Percentiles rank a stretch among this genome's conserved stretches.
These are phyloP conservation scores for Elasticomyces elasticus DNA, from an alignment of 495 filamentous ascomycete genomes.

Conservation along the genomic window DNA sequence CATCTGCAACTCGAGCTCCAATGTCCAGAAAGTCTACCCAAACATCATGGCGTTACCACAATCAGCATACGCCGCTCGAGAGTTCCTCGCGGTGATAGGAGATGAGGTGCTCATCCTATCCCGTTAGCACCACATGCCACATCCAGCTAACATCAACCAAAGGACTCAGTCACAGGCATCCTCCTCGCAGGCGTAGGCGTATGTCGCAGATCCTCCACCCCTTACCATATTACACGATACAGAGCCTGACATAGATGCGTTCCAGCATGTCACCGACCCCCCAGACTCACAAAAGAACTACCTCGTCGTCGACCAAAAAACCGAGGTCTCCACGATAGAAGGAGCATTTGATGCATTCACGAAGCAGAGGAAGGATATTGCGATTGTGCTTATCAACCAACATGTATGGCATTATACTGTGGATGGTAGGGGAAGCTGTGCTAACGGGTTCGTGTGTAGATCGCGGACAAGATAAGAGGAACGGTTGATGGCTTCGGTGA, in stretches of 20 bases:
- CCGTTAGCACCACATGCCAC: conserved; percentile 21
- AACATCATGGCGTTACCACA: conserved; percentile 40
- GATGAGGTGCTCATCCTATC: conserved; percentile 71
- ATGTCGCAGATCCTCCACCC: conserved; percentile 38
- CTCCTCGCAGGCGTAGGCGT: conserved; percentile 92
- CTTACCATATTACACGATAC: background rate
- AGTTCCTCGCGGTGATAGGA: conserved; percentile 94
- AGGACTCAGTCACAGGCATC: conserved; percentile 90
- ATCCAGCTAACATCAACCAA: conserved; percentile 2
- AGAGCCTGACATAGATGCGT: conserved; percentile 10
- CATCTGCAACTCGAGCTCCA: background rate
- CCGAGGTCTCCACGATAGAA: conserved; percentile 78
- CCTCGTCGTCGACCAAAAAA: conserved; percentile 89
- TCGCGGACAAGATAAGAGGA: conserved; percentile 87
- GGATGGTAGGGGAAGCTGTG: background rate
- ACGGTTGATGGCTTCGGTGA: conserved; percentile 63
- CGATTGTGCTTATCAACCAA: conserved; percentile 92
- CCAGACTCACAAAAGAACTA: conserved; percentile 93
- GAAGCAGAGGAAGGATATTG: conserved; percentile 84
- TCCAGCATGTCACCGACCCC: conserved; percentile 63
- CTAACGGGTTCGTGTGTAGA: conserved; percentile 38
- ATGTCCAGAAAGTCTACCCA: background rate
- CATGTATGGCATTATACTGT: conserved; percentile 51
- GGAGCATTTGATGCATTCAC: conserved; percentile 85
- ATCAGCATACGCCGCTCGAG: conserved; percentile 70